A percentile compares a stretch with the other conserved stretches of the same genome.
phyloP scores from a whole-genome alignment of 768 basidiomycete species.

The Aureoboletus auriporus region DNA sequence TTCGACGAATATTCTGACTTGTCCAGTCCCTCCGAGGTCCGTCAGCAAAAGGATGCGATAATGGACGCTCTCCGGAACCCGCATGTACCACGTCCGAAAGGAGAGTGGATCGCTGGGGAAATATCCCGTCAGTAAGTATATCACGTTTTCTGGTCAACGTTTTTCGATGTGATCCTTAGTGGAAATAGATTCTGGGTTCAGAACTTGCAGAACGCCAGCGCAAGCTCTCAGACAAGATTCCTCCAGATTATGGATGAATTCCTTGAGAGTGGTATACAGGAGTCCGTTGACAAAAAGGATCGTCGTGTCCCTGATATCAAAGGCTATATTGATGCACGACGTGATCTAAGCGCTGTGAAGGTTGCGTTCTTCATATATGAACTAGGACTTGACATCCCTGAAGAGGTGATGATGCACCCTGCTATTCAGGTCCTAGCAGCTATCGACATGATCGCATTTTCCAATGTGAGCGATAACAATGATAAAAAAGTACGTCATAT shows the following conservation, averaged over 20 bases:
- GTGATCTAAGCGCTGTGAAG: slow-evolving; percentile 37
- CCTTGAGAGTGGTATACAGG: slow-evolving; percentile 34
- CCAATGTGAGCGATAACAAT: slow-evolving; percentile 25
- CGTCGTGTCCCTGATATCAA: slow-evolving; percentile 33
- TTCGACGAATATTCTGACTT: slow-evolving; percentile 51
- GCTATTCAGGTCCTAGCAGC: slow-evolving; percentile 22
- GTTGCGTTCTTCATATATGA: slow-evolving; percentile 38
- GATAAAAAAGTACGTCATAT: not conserved
- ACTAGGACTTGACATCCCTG: slow-evolving; percentile 35
- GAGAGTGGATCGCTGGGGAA: slow-evolving; percentile 18
- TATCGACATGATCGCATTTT: slow-evolving; percentile 35
- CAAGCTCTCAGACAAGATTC: slow-evolving; percentile 27
- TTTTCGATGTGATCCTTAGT: not conserved
- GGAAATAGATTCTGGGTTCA: slow-evolving; percentile 14
- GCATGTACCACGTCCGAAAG: slow-evolving; percentile 6
- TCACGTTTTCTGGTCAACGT: too few species aligned
- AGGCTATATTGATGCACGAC: slow-evolving; percentile 38
- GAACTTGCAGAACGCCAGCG: slow-evolving; percentile 3
- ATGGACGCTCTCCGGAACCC: slow-evolving; percentile 16
- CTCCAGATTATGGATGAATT: slow-evolving; percentile 35
- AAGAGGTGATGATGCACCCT: slow-evolving; percentile 40
- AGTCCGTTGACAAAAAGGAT: slow-evolving; percentile 38
- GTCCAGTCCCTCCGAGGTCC: slow-evolving; percentile 27
- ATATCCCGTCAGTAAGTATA: slow-evolving; percentile 15
- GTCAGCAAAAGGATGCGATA: slow-evolving; percentile 20